phyloP scores from a whole-genome alignment of 345 rosid species.

The Litchi chinensis region DNA sequence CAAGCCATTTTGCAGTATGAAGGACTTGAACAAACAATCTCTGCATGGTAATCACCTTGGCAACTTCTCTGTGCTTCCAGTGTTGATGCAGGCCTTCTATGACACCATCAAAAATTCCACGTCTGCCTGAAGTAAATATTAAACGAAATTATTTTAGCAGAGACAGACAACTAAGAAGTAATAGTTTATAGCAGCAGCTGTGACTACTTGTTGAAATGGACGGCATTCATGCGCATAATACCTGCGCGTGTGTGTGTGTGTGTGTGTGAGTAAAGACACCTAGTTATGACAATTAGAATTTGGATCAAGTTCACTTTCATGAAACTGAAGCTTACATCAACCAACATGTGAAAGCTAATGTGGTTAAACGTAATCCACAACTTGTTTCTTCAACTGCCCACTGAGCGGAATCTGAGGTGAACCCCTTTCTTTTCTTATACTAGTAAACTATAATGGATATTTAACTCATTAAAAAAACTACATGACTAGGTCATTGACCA shows the following conservation, averaged over 20 bases:
- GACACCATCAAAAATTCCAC: slow-evolving; percentile 85
- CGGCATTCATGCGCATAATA: too few species aligned
- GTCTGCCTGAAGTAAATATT: slow-evolving; percentile 59
- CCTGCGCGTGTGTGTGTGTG: too few species aligned
- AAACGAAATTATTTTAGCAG: slow-evolving; percentile 7
- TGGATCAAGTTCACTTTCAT: neutral
- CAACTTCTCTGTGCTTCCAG: slow-evolving; percentile 91
- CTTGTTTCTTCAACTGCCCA: neutral
- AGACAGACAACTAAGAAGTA: slow-evolving; percentile 4
- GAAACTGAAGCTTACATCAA: neutral
- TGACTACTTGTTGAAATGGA: too few species aligned
- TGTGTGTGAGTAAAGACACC: too few species aligned
- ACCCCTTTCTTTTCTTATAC: neutral
- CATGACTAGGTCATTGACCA: neutral
- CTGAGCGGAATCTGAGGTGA: neutral
- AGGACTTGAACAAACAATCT: slow-evolving; percentile 53
- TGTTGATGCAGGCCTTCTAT: slow-evolving; percentile 90
- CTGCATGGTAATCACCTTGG: slow-evolving; percentile 80
- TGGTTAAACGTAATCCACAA: neutral
- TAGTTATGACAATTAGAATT: too few species aligned
- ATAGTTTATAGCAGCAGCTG: neutral
- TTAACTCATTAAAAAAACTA: neutral
- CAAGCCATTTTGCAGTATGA: slow-evolving; percentile 65
- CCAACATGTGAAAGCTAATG: neutral
- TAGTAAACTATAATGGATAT: neutral